These are phyloP conservation scores for Citrus sp. DNA, from an alignment of 345 rosid species.

Conservation along the genomic window DNA sequence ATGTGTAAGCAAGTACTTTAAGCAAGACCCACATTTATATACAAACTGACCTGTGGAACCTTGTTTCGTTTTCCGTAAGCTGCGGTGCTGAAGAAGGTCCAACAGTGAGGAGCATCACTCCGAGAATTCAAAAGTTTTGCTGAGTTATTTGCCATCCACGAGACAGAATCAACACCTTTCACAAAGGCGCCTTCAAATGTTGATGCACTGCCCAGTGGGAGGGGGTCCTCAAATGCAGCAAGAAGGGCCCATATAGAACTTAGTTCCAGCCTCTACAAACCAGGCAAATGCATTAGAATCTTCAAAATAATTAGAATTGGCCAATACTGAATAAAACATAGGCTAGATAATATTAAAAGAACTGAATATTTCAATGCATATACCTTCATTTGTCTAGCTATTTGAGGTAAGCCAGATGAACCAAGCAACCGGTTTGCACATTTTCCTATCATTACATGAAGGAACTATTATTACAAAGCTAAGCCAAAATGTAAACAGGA, in stretches of 20 bases:
- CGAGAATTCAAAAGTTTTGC: slow-evolving; percentile 49
- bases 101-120: slow-evolving; percentile 51
- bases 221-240: slow-evolving; percentile 87
- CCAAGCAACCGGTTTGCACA: slow-evolving; percentile 82
- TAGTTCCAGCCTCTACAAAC: slow-evolving; percentile 61
- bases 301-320: background rate
- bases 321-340: background rate
- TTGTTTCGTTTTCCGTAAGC: slow-evolving; percentile 48
- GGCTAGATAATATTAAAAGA: slow-evolving; percentile 4
- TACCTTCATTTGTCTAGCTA: slow-evolving; percentile 97
- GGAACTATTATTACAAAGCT: background rate
- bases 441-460: slow-evolving; percentile 53
- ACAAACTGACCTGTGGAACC: too few species aligned
- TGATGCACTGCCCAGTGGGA: slow-evolving; percentile 39
- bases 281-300: background rate
- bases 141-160: slow-evolving; percentile 92
- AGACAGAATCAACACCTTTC: slow-evolving; percentile 73
- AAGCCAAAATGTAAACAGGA: background rate
- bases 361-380: background rate
- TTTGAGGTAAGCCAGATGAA: slow-evolving; percentile 77
- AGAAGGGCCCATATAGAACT: slow-evolving; percentile 91
- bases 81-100: slow-evolving; percentile 50
- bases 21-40: too few species aligned
- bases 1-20: too few species aligned
- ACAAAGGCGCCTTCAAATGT: slow-evolving; percentile 89